Percentiles rank a stretch among this genome's conserved stretches.
Evolutionary conservation across 2,329 filamentous ascomycete genomes (phyloP).

Genomic region (Pseudogymnoascus sp.): DNA sequence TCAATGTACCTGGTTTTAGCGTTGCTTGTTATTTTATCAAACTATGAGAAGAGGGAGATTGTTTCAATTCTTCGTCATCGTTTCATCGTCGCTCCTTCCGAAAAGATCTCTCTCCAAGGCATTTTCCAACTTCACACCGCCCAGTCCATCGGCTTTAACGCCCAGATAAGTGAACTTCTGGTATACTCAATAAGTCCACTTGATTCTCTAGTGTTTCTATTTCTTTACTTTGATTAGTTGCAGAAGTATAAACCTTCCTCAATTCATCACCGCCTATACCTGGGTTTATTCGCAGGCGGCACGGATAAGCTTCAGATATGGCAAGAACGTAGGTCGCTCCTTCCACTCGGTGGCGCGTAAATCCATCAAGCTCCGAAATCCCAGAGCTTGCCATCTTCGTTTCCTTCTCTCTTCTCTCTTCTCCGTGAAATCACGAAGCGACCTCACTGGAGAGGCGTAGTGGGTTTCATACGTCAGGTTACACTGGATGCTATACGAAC

Average conservation of each 20-base stretch:
- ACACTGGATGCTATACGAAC: neutral
- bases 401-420: neutral
- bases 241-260: neutral
- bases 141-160: neutral
- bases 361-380: neutral
- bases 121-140: neutral
- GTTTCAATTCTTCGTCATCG: neutral
- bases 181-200: neutral
- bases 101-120: neutral
- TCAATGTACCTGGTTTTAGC: slow-evolving; percentile 1
- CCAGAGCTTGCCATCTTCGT: neutral
- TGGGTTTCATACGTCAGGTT: neutral
- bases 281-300: neutral
- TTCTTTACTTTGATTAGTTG: neutral
- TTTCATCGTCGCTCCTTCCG: neutral
- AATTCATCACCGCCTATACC: neutral
- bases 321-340: neutral
- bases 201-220: neutral
- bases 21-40: neutral
- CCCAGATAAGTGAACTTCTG: neutral
- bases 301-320: neutral
- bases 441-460: neutral
- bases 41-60: neutral
- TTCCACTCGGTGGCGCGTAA: neutral
- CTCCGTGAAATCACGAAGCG: neutral